phyloP scores from a whole-genome alignment of 805 yeast genomes.

The Nakazawaea laoshanensis region DNA sequence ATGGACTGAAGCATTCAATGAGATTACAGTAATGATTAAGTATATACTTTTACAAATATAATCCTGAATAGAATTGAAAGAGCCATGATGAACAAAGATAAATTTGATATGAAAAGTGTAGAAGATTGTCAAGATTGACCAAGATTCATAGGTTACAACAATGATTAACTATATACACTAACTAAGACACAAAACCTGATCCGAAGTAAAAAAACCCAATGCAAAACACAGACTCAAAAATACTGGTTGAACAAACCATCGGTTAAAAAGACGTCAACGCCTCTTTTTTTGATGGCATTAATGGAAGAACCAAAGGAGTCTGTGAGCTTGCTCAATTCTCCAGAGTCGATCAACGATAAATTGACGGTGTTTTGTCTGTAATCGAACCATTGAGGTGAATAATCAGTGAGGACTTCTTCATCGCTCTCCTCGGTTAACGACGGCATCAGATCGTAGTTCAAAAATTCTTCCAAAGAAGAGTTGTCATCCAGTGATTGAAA shows the following conservation, averaged over 20 bases:
- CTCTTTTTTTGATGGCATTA: conserved; percentile 6
- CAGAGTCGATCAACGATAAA: conserved; percentile 3
- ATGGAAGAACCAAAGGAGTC: background rate
- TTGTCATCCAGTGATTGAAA: background rate
- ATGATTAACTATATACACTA: too few relatives aligned
- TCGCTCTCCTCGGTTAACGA: conserved; percentile 1
- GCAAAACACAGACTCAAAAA: background rate
- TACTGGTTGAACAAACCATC: conserved; percentile 8
- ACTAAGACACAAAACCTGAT: background rate
- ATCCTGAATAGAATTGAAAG: too few relatives aligned
- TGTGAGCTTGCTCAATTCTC: background rate
- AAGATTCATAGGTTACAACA: too few relatives aligned
- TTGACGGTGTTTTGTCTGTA: conserved; percentile 4
- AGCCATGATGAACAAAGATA: too few relatives aligned
- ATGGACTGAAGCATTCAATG: conserved; percentile 24
- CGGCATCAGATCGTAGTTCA: conserved; percentile 9
- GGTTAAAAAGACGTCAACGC: conserved; percentile 4
- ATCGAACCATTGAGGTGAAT: conserved; percentile 5
- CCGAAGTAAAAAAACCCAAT: background rate
- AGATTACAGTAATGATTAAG: conserved; percentile 12
- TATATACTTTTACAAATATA: too few relatives aligned
- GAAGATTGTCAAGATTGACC: too few relatives aligned
- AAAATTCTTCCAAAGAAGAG: conserved; percentile 7
- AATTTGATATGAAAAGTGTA: too few relatives aligned
- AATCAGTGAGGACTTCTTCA: background rate